phyloP scores from a whole-genome alignment of 106 monocot genomes.

The Phalaenopsis equestris region DNA sequence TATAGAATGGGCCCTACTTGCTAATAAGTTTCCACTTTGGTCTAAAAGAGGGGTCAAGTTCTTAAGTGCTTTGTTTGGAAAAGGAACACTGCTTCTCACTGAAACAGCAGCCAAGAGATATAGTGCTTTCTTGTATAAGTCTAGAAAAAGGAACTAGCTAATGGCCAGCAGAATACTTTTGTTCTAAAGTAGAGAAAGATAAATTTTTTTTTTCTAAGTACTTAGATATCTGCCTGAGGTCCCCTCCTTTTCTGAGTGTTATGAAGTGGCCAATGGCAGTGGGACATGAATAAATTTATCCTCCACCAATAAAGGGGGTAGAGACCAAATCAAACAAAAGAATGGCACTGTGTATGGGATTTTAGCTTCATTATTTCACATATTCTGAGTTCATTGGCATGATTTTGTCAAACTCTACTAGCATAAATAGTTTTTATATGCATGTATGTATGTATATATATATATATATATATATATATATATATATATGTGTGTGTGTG shows the following conservation, averaged over 20 bases:
- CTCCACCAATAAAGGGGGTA: background rate
- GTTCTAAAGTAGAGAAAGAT: background rate
- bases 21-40: no score
- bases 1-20: no score
- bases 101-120: background rate
- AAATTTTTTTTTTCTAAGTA: background rate
- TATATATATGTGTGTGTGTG: no score
- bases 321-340: background rate
- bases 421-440: no score
- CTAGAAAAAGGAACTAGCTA: background rate
- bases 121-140: slow-evolving; percentile 4
- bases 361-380: background rate
- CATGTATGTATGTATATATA: no score
- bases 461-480: no score
- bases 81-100: background rate
- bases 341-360: background rate
- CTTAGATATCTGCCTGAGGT: background rate
- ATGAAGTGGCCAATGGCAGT: background rate
- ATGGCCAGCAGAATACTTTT: background rate
- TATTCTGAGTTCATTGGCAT: no score
- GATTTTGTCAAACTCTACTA: no score
- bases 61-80: background rate
- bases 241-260: background rate
- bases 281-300: background rate
- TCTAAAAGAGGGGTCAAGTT: no score